These are phyloP conservation scores for Pythium brachiatum DNA, from an alignment of 352 stramenopile species.

Conservation along the genomic window DNA sequence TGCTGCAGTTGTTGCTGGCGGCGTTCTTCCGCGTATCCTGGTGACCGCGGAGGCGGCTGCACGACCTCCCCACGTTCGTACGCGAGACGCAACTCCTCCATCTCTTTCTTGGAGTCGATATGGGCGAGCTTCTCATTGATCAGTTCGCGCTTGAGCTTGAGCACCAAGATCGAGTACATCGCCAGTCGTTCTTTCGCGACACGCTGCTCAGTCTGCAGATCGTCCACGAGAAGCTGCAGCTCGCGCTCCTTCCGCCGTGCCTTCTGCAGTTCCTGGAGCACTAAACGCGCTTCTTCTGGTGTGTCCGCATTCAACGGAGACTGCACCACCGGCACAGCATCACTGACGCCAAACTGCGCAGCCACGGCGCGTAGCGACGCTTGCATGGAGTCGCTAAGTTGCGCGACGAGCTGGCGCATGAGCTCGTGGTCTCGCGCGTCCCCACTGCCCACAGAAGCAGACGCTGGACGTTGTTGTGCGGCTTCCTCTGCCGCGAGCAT, in stretches of 20 bases:
- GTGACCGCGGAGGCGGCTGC: not conserved
- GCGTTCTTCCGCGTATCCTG: not conserved
- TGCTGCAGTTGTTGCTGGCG: conserved; percentile 2
- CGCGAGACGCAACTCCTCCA: conserved; percentile 44
- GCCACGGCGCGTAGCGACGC: conserved; percentile 20
- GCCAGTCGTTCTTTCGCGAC: conserved; percentile 46
- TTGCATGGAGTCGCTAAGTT: conserved; percentile 21
- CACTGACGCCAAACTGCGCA: conserved; percentile 24
- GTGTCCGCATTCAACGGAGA: not conserved
- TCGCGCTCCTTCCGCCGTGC: conserved; percentile 21
- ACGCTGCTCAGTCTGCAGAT: conserved; percentile 55
- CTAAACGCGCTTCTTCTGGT: conserved; percentile 15
- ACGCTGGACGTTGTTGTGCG: not conserved
- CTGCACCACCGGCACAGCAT: not conserved
- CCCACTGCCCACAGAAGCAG: not conserved
- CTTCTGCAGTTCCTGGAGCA: conserved; percentile 29
- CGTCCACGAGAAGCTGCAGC: conserved; percentile 39
- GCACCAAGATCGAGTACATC: conserved; percentile 51
- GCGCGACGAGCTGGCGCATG: conserved; percentile 16
- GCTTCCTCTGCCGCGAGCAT: not conserved
- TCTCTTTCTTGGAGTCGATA: conserved; percentile 67
- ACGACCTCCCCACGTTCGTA: conserved; percentile 25
- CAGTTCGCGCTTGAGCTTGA: conserved; percentile 73
- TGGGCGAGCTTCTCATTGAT: conserved; percentile 74
- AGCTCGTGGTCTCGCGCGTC: conserved; percentile 4